These are phyloP conservation scores for Cucumis hystrix DNA, from an alignment of 306 rosid species.

Conservation along the genomic window DNA sequence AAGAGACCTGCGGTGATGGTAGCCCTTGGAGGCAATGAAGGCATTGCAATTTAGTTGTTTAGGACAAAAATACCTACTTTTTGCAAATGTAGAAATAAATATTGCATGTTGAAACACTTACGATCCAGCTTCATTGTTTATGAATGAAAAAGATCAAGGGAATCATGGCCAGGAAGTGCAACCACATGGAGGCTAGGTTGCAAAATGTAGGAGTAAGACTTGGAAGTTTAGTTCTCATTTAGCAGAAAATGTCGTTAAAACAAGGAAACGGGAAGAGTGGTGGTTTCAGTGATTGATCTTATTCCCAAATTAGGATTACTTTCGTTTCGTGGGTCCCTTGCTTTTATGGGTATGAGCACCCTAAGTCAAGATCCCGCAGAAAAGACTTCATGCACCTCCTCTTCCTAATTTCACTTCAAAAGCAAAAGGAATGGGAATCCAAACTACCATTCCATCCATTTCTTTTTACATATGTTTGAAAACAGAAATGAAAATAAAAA, in stretches of 20 bases:
- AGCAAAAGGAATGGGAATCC: background rate
- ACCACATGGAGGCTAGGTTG: background rate
- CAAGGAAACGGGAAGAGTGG: background rate
- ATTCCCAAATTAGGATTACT: background rate
- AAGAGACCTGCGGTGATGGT: background rate
- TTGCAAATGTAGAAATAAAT: background rate
- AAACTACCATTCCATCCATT: background rate
- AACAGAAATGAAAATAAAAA: too few species aligned
- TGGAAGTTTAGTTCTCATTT: background rate
- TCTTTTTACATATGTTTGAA: background rate
- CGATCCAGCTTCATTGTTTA: background rate
- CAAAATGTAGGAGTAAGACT: background rate
- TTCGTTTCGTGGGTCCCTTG: background rate
- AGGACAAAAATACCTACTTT: background rate
- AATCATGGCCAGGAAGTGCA: background rate
- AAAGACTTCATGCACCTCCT: background rate
- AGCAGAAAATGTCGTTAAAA: background rate
- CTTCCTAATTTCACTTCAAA: background rate
- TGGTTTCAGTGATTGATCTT: background rate
- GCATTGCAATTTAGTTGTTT: background rate
- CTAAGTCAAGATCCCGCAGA: background rate
- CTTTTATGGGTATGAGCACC: background rate
- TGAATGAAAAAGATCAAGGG: background rate
- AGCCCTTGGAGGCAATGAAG: background rate
- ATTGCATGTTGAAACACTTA: background rate